Evolutionary conservation across 1,284 basidiomycete species (phyloP).

Genomic region (Laetiporus sulphureus): DNA sequence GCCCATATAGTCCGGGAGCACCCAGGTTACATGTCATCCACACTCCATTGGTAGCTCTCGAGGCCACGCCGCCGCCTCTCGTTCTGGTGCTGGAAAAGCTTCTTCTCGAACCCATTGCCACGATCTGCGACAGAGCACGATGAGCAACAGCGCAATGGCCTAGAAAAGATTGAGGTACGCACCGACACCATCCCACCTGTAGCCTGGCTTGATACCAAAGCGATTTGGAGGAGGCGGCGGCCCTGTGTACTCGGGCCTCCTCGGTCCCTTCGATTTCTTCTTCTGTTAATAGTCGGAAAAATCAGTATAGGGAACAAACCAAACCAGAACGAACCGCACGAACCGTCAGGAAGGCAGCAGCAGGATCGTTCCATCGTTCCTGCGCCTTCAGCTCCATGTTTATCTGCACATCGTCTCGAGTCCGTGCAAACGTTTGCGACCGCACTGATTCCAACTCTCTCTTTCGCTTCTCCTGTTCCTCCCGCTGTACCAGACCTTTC

Average conservation of each 20-base stretch:
- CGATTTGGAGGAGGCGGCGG: slow-evolving; percentile 90
- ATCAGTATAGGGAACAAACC: too few relatives aligned
- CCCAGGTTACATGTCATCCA: slow-evolving; percentile 80
- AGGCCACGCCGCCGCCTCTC: slow-evolving; percentile 59
- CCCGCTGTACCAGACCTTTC: slow-evolving; percentile 86
- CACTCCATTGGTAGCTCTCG: slow-evolving; percentile 79
- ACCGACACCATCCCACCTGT: slow-evolving; percentile 97
- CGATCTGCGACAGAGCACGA: slow-evolving; percentile 50
- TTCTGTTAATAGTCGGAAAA: too few relatives aligned
- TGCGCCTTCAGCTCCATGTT: slow-evolving; percentile 79
- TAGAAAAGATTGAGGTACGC: slow-evolving; percentile 24
- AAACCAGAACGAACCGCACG: too few relatives aligned
- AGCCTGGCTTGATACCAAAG: slow-evolving; percentile 91
- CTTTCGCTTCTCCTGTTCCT: slow-evolving; percentile 62
- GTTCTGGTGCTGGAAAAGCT: slow-evolving; percentile 79
- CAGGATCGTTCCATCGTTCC: slow-evolving; percentile 93
- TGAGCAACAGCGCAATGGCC: slow-evolving; percentile 1
- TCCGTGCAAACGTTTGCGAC: slow-evolving; percentile 64
- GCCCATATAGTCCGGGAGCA: too few relatives aligned
- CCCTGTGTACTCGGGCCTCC: slow-evolving; percentile 81
- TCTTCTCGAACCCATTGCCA: slow-evolving; percentile 93
- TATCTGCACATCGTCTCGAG: slow-evolving; percentile 78
- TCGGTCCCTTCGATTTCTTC: slow-evolving; percentile 67
- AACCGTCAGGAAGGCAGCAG: slow-evolving; percentile 87
- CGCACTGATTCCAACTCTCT: slow-evolving; percentile 64